Base-by-base conservation (phyloP, 495 filamentous ascomycete genomes). In the Penicillium malachiteum region DNA sequence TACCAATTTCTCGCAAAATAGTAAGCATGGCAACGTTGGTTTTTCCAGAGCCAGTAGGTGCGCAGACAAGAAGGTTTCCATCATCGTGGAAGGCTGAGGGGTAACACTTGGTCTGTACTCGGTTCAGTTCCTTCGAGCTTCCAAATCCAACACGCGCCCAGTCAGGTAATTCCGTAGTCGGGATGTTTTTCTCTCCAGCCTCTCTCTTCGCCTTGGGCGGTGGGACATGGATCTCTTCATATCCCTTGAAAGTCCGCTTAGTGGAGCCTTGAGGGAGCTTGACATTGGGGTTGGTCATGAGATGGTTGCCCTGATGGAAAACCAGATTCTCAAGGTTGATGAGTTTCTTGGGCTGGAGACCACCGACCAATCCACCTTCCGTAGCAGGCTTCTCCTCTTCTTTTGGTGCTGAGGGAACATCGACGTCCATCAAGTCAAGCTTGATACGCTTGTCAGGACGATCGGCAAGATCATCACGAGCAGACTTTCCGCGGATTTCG, bases 21-120 rank as follows among this genome's bases (percentile, higher is more conserved):
- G 92, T 84, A 38, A 99, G 81, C 95, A 99, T 97, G 30, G 92
- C 94, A 56, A 99, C 94, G 66, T 99, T 99, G 10, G 94, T 99
- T 75, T 99, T 99, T 64, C 94, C 94, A 64, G 91, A 96, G 52
- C 94, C 94, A 14, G 94, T 99, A 0, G 94, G 94, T 5, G 94
- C 94, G 72, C 94, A 99, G 61, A 99, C 86, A 14, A 99, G 86
- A 86, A 97, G 89, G 68, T 99, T 99, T 1, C 90, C 92, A 74
- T 99, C 94, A 55, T 96, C 89, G 45, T 90, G 81, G 67, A 99
- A 99, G 1, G 94, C 94, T 1, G 87, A 81, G 3, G 92, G 90
- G 64, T 83, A 99, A 65, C 93, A 97, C 71, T 84, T 88, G 8
- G 93, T 92, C 68, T 99, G 94, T 21, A 99, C 91, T 37, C 92